These are phyloP conservation scores for Physaria fendleri DNA, from an alignment of 345 rosid species.

Conservation along the genomic window DNA sequence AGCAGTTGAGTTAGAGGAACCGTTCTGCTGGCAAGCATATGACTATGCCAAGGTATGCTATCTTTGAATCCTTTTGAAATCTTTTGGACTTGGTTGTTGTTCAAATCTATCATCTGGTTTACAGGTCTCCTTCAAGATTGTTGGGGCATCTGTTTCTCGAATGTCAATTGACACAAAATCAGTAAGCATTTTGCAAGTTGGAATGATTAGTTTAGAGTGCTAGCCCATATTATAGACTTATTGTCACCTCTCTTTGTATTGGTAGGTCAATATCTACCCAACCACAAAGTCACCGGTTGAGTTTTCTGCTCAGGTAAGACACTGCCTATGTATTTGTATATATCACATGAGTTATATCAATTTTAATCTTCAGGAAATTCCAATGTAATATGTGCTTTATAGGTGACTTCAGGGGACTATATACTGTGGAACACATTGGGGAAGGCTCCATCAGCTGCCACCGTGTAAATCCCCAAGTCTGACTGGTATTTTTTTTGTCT, in stretches of 20 bases:
- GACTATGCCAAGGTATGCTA: conserved; percentile 66
- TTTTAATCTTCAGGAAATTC: neutral
- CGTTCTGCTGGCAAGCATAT: conserved; percentile 94
- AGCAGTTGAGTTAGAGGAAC: conserved; percentile 84
- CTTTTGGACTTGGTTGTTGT: neutral
- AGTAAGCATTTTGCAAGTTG: conserved; percentile 38
- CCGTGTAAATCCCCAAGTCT: conserved; percentile 2
- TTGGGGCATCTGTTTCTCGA: conserved; percentile 72
- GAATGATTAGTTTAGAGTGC: neutral
- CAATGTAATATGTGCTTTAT: conserved; percentile 12
- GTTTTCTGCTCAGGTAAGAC: conserved; percentile 63
- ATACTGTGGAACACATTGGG: conserved; percentile 95
- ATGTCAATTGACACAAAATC: conserved; percentile 84
- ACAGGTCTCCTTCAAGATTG: conserved; percentile 79
- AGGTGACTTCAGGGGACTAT: conserved; percentile 84
- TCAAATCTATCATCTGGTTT: neutral
- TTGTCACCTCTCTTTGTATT: neutral
- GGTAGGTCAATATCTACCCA: conserved; percentile 81
- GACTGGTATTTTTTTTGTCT: neutral
- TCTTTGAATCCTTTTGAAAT: neutral
- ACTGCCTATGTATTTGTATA: neutral
- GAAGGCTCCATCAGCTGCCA: conserved; percentile 64
- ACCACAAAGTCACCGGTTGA: conserved; percentile 81
- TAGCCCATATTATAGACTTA: neutral
- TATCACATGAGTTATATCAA: too few species aligned